A percentile compares a stretch with the other conserved stretches of the same genome.
Evolutionary conservation across 176 grass and related monocot species (phyloP).

Genomic region (Ananas comosus): DNA sequence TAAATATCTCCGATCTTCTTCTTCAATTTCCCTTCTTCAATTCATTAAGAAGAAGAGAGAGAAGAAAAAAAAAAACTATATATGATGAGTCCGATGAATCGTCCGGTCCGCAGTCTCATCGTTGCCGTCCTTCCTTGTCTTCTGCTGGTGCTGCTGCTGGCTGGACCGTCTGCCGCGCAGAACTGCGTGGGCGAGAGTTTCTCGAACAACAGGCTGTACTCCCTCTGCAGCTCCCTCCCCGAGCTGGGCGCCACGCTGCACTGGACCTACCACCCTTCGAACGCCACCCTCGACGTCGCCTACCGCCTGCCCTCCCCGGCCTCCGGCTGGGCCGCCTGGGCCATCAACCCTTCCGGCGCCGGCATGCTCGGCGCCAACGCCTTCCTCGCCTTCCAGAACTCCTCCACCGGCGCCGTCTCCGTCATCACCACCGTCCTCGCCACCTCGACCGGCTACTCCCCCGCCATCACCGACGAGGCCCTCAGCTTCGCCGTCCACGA

Average conservation of each 20-base stretch:
- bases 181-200: conserved; percentile 36
- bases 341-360: conserved; percentile 32
- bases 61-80: too few species aligned
- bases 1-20: too few species aligned
- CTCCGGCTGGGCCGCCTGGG: conserved; percentile 65
- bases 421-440: conserved; percentile 20
- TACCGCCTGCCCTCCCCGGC: conserved; percentile 32
- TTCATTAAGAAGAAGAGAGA: too few species aligned
- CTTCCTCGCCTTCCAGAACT: conserved; percentile 51
- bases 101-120: not conserved
- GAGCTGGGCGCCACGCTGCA: conserved; percentile 50
- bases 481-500: conserved; percentile 29
- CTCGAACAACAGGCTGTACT: conserved; percentile 34
- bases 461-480: not conserved
- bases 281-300: conserved; percentile 56
- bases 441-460: not conserved
- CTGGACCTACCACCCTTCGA: conserved; percentile 74
- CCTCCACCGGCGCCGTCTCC: conserved; percentile 15
- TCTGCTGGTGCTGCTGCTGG: not conserved
- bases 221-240: conserved; percentile 32
- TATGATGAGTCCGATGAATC: not conserved
- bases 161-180: conserved; percentile 19
- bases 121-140: conserved; percentile 18
- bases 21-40: not conserved
- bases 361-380: conserved; percentile 43